phyloP scores from a whole-genome alignment of 306 rosid species.

The Cucumis hystrix region DNA sequence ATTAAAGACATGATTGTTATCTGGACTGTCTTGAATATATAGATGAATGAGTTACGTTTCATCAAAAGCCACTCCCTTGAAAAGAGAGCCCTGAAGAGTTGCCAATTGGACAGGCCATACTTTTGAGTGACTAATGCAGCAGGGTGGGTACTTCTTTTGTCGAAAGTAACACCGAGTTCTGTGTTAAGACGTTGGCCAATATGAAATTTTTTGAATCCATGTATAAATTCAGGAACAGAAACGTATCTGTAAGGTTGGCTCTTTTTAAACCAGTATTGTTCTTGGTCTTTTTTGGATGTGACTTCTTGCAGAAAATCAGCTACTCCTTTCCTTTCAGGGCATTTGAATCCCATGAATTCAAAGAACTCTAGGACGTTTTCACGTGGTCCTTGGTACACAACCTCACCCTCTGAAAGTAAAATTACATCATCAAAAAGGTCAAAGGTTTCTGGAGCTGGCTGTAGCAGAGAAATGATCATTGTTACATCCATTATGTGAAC shows the following conservation, averaged over 20 bases:
- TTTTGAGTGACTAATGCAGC: slow-evolving; percentile 49
- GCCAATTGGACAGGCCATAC: slow-evolving; percentile 50
- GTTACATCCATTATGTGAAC: slow-evolving; percentile 53
- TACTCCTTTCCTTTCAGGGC: slow-evolving; percentile 65
- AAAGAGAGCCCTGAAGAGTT: slow-evolving; percentile 59
- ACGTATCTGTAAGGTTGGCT: slow-evolving; percentile 40
- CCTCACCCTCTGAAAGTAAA: slow-evolving; percentile 58
- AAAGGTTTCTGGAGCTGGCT: slow-evolving; percentile 68
- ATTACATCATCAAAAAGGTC: slow-evolving; percentile 60
- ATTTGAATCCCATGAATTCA: slow-evolving; percentile 47
- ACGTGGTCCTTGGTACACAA: slow-evolving; percentile 65
- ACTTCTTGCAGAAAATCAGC: slow-evolving; percentile 74
- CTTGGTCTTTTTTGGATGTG: slow-evolving; percentile 72
- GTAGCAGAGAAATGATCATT: slow-evolving; percentile 59
- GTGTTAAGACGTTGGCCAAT: slow-evolving; percentile 23
- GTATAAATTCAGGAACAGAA: slow-evolving; percentile 31
- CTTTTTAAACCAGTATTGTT: slow-evolving; percentile 49
- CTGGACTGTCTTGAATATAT: slow-evolving; percentile 61
- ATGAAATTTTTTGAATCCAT: slow-evolving; percentile 20
- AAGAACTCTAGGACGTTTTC: slow-evolving; percentile 40
- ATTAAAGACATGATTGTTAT: slow-evolving; percentile 45
- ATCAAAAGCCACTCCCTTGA: slow-evolving; percentile 65
- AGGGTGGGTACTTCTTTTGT: slow-evolving; percentile 29
- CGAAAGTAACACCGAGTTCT: slow-evolving; percentile 38
- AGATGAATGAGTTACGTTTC: slow-evolving; percentile 47